Conservation (phyloP, 2,329 filamentous ascomycete species). For the Fusarium cyanostomum region DNA sequence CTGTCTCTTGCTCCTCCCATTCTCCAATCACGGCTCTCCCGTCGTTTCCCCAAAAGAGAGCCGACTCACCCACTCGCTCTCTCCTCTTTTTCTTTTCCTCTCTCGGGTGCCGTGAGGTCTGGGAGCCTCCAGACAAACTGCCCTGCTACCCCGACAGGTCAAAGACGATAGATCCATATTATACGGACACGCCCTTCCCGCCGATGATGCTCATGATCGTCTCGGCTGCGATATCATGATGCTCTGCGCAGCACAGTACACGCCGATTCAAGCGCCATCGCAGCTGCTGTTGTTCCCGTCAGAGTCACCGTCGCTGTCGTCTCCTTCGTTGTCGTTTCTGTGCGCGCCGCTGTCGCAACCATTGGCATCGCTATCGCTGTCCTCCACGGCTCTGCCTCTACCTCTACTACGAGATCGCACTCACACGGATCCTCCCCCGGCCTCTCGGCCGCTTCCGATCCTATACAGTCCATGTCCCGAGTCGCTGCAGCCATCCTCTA, state of each 20-base stretch:
- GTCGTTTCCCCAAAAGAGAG: slow-evolving; percentile 39
- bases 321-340: slow-evolving; percentile 16
- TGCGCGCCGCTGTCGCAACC: slow-evolving; percentile 12
- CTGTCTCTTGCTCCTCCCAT: slow-evolving; percentile 36
- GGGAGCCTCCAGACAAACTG: slow-evolving; percentile 33
- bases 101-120: slow-evolving; percentile 29
- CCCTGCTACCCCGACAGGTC: slow-evolving; percentile 8
- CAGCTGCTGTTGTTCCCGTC: slow-evolving; percentile 29
- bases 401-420: slow-evolving; percentile 13
- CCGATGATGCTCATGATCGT: slow-evolving; percentile 46
- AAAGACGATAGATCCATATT: slow-evolving; percentile 12
- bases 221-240: slow-evolving; percentile 55
- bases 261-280: slow-evolving; percentile 46
- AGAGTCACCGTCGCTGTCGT: background rate
- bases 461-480: slow-evolving; percentile 41
- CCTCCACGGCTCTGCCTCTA: background rate
- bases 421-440: slow-evolving; percentile 3
- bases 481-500: slow-evolving; percentile 29
- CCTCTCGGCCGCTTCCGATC: slow-evolving; percentile 16
- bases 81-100: slow-evolving; percentile 22
- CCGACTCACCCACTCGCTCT: slow-evolving; percentile 23
- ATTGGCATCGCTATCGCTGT: slow-evolving; percentile 20
- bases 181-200: slow-evolving; percentile 16
- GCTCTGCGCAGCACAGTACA: slow-evolving; percentile 49
- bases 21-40: slow-evolving; percentile 41